Base-by-base conservation (phyloP, 768 basidiomycete species). In the Kwoniella pini region DNA sequence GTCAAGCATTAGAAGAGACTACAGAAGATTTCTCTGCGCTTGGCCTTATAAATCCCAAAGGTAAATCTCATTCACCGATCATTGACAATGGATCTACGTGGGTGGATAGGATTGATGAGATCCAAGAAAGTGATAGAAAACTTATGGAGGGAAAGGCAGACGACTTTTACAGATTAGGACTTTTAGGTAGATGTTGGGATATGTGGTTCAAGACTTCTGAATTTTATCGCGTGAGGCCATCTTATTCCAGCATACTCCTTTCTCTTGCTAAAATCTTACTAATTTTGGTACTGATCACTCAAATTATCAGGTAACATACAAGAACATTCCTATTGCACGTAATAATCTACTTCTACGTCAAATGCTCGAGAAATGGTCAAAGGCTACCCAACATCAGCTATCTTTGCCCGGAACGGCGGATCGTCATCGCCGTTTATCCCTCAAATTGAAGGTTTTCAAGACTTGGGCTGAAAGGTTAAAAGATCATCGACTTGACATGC, bases 121-220 rank as follows among this genome's bases (percentile, higher is more conserved):
- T 61, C 2, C 21, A 51, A 1, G 44, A 54, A 19, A 33, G 39
- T 4, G 36, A 50, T 2, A 21, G 59, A 10, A 45, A 24, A 33
- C 64, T 56, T 57, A 62, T 70, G 68, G 74, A 72, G 33, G 46
- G 28, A 28, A 44, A 60, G 44, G 74, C 71, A 17, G 69, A 69
- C 55, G 65, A 60, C 19, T 75, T 71, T 28, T 72, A 68, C 48
- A 43, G 61, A 22, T 63, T 67, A 3, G 74, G 71, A 4, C 36
- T 75, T 45, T 42, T 70, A 63, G 74, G 74, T 17, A 45, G 74
- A 60, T 75, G 74, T 38, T 68, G 62, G 60, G 69, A 75, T 54
- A 64, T 68, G 39, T 75, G 74, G 74, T 46, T 57, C 19, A 63
- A 67, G 44, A 54, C 69, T 13, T 53, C 55, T 26, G 60, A 67